Evolutionary conservation across 2,329 filamentous ascomycete species (phyloP).

Genomic region (Thelonectria discophora): DNA sequence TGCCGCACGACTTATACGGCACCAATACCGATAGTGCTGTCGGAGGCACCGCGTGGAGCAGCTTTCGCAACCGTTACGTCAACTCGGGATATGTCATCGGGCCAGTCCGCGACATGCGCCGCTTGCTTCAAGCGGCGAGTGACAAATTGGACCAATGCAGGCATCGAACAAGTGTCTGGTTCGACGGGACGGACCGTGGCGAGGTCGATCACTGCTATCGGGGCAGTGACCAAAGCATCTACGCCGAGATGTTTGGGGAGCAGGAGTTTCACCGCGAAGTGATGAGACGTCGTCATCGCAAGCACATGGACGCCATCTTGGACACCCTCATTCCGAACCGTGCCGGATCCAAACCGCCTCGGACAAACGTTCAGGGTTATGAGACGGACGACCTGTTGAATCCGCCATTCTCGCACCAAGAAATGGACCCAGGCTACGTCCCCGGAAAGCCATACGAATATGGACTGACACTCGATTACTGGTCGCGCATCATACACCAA

Average conservation of each 20-base stretch:
- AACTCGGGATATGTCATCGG: slow-evolving; percentile 42
- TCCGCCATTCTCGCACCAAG: slow-evolving; percentile 39
- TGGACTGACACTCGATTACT: slow-evolving; percentile 44
- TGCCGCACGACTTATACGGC: slow-evolving; percentile 37
- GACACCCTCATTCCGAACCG: slow-evolving; percentile 34
- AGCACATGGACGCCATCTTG: slow-evolving; percentile 28
- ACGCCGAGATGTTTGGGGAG: slow-evolving; percentile 43
- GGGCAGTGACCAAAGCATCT: slow-evolving; percentile 44
- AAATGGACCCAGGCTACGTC: slow-evolving; percentile 30
- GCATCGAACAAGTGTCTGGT: slow-evolving; percentile 9
- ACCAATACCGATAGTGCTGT: slow-evolving; percentile 37
- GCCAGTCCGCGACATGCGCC: slow-evolving; percentile 35
- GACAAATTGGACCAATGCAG: slow-evolving; percentile 35
- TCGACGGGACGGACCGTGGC: slow-evolving; percentile 26
- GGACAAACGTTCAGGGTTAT: slow-evolving; percentile 25
- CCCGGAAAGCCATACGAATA: slow-evolving; percentile 37
- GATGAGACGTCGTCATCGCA: slow-evolving; percentile 42
- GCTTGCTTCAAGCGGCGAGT: slow-evolving; percentile 36
- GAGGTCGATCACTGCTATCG: slow-evolving; percentile 32
- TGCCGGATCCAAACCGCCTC: slow-evolving; percentile 34
- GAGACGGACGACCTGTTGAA: slow-evolving; percentile 35
- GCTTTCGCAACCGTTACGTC: slow-evolving; percentile 41
- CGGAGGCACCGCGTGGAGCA: slow-evolving; percentile 27
- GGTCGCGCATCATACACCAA: slow-evolving; percentile 40
- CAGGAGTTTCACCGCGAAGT: slow-evolving; percentile 44